A percentile compares a stretch with the other conserved stretches of the same genome.
Evolutionary conservation across 805 yeast genomes (phyloP).

Genomic region (Metschnikowia proteae): DNA sequence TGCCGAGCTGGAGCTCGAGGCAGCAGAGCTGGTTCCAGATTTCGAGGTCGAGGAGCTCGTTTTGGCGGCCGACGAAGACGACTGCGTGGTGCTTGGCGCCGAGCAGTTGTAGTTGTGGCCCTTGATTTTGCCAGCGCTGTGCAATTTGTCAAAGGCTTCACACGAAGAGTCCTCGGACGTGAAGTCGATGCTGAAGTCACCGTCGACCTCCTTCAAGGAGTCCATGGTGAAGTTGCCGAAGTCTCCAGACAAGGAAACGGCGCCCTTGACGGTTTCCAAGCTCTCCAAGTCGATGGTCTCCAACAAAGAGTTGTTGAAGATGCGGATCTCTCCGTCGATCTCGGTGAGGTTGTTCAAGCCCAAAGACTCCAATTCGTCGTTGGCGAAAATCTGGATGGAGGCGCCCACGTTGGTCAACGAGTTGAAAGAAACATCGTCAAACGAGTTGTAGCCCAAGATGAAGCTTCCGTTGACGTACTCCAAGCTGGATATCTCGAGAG

Average conservation of each 20-base stretch:
- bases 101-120: constrained; percentile 45
- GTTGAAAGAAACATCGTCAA: constrained; percentile 28
- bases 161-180: constrained; percentile 39
- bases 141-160: constrained; percentile 31
- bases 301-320: constrained; percentile 40
- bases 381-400: constrained; percentile 39
- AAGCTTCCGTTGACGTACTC: constrained; percentile 40
- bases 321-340: constrained; percentile 40
- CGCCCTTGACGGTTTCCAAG: constrained; percentile 38
- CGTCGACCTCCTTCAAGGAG: constrained; percentile 35
- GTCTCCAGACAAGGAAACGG: constrained; percentile 36
- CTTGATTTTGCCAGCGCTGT: constrained; percentile 30
- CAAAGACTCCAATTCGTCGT: constrained; percentile 37
- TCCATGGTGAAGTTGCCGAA: constrained; percentile 39
- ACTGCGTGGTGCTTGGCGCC: constrained; percentile 26
- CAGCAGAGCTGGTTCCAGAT: constrained; percentile 12
- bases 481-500: constrained; percentile 31
- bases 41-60: constrained; percentile 14
- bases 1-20: constrained; percentile 4
- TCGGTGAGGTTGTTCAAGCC: constrained; percentile 26
- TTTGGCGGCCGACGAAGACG: constrained; percentile 15
- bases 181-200: constrained; percentile 36
- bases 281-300: constrained; percentile 26
- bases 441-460: constrained; percentile 38
- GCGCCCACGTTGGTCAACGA: constrained; percentile 35